phyloP scores from a whole-genome alignment of 2,329 filamentous ascomycete genomes.

The Corynespora cassiicola region DNA sequence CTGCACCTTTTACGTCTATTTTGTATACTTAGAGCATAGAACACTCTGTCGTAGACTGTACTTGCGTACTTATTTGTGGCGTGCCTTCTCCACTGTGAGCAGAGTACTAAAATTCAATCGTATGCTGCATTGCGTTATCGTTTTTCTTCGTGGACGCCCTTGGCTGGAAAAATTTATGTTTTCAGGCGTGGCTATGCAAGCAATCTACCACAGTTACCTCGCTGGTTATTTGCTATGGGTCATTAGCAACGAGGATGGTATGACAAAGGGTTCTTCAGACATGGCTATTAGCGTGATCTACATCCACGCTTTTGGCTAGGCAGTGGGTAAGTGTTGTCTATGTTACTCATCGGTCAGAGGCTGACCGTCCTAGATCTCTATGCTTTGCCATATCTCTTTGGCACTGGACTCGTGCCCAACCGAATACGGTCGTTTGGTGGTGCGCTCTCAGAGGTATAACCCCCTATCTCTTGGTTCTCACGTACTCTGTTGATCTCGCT shows the following conservation, averaged over 20 bases:
- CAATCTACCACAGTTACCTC: conserved; percentile 50
- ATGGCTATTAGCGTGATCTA: conserved; percentile 54
- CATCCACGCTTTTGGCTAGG: conserved; percentile 55
- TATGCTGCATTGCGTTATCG: no score
- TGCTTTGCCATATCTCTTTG: conserved; percentile 54
- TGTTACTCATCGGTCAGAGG: background rate
- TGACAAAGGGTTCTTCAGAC: conserved; percentile 37
- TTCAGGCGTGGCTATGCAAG: conserved; percentile 44
- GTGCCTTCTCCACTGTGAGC: no score
- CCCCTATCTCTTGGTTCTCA: no score
- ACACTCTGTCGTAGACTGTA: no score
- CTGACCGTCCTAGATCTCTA: conserved; percentile 25
- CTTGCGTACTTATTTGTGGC: no score
- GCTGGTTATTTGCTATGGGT: conserved; percentile 47
- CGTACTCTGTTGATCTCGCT: no score
- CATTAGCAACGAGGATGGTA: conserved; percentile 21
- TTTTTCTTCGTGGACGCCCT: conserved; percentile 55
- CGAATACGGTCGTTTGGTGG: conserved; percentile 53
- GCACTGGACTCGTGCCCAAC: conserved; percentile 54
- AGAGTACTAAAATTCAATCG: no score
- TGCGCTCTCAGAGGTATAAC: no score
- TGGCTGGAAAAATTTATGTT: conserved; percentile 41
- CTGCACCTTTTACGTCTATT: no score
- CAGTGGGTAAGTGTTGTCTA: conserved; percentile 30
- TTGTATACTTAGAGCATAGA: no score